A percentile compares a stretch with the other conserved stretches of the same genome.
Conservation (phyloP, 345 rosid species). For the Carallia brachiata region DNA sequence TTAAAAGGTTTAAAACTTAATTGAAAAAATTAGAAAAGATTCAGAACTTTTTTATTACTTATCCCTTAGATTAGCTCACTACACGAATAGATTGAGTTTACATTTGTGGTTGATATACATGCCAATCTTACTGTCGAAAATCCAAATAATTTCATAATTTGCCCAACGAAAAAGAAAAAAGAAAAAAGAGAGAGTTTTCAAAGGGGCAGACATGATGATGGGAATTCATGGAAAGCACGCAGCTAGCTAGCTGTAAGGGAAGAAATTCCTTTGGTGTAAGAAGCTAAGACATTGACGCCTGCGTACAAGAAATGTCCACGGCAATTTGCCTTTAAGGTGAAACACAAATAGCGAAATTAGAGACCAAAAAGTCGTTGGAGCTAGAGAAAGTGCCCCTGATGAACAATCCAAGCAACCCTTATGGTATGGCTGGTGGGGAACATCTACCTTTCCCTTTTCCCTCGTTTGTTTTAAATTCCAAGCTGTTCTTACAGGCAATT, state of each 20-base stretch:
- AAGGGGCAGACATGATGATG: conserved; percentile 25
- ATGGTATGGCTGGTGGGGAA: conserved; percentile 57
- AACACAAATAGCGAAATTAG: conserved; percentile 1
- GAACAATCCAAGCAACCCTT: conserved; percentile 30
- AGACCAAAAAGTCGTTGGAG: conserved; percentile 39
- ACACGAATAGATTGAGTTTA: no score
- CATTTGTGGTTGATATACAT: no score
- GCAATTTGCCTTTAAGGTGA: not conserved
- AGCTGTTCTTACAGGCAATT: not conserved
- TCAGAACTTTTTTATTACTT: no score
- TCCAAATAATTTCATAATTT: no score
- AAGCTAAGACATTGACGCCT: not conserved
- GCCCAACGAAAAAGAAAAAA: no score
- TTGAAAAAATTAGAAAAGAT: no score
- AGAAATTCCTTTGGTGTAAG: conserved; percentile 1
- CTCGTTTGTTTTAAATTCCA: conserved; percentile 6
- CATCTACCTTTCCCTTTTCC: conserved; percentile 32
- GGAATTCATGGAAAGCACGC: conserved; percentile 10
- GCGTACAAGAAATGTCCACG: not conserved
- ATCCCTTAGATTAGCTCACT: no score
- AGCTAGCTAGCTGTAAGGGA: conserved; percentile 1
- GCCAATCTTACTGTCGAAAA: no score
- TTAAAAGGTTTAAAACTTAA: no score
- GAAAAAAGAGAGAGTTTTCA: not conserved
- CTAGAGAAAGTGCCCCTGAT: conserved; percentile 31